Percentiles rank a stretch among this genome's conserved stretches.
Conservation (phyloP, 768 basidiomycete genomes). For the Wakefieldia striispora region DNA sequence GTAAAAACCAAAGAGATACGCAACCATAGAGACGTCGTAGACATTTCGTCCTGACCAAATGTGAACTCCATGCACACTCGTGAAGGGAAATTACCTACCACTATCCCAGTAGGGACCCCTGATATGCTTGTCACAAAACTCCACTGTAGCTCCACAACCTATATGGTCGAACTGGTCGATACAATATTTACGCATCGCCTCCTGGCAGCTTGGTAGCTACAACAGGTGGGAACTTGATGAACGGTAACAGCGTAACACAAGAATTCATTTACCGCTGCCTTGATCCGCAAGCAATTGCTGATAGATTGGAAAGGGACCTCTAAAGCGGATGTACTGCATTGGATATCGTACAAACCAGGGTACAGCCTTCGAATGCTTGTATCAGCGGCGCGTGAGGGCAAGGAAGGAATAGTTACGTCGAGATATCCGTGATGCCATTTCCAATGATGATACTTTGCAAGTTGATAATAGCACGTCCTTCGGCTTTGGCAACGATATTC, state of each 20-base stretch:
- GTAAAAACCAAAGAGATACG: background rate
- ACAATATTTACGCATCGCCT: conserved; percentile 54
- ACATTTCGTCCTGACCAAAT: conserved; percentile 41
- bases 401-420: conserved; percentile 35
- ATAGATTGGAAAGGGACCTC: conserved; percentile 49
- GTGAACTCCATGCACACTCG: background rate
- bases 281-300: conserved; percentile 45
- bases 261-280: conserved; percentile 45
- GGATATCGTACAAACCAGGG: conserved; percentile 45
- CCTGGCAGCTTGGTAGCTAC: conserved; percentile 70
- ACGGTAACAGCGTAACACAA: background rate
- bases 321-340: conserved; percentile 50
- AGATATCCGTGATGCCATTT: conserved; percentile 61
- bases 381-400: background rate
- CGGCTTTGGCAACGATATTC: conserved; percentile 37
- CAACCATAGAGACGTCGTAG: conserved; percentile 58
- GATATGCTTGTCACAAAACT: conserved; percentile 61
- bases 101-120: conserved; percentile 39
- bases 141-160: conserved; percentile 62
- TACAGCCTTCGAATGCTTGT: conserved; percentile 30
- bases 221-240: background rate
- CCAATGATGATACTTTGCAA: conserved; percentile 46
- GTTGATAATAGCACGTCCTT: conserved; percentile 47
- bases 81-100: conserved; percentile 25
- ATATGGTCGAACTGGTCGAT: conserved; percentile 64